These are phyloP conservation scores for Arachis stenosperma DNA, from an alignment of 306 rosid species.

Conservation along the genomic window DNA sequence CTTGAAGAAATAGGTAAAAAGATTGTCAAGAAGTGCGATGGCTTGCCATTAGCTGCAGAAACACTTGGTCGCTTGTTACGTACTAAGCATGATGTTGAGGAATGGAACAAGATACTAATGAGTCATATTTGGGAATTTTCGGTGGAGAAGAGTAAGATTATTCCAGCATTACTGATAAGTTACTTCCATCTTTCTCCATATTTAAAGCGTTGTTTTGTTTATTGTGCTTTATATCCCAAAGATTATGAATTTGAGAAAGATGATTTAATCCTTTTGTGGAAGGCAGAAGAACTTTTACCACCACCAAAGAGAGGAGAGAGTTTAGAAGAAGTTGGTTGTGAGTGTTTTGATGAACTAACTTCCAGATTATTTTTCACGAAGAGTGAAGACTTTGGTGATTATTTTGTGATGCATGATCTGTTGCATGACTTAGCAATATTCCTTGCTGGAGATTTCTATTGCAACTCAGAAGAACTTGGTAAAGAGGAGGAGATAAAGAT, in stretches of 20 bases:
- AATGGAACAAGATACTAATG: slow-evolving; percentile 13
- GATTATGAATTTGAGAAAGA: slow-evolving; percentile 17
- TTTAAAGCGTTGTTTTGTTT: slow-evolving; percentile 49
- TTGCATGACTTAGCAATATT: not conserved
- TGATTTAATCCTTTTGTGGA: slow-evolving; percentile 21
- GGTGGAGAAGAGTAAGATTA: not conserved
- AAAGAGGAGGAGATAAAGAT: too few relatives aligned
- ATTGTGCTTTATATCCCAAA: slow-evolving; percentile 48
- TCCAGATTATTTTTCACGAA: slow-evolving; percentile 14
- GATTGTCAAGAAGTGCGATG: slow-evolving; percentile 31
- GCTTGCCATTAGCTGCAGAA: slow-evolving; percentile 47
- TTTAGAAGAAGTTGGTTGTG: slow-evolving; percentile 10
- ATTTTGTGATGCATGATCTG: slow-evolving; percentile 30
- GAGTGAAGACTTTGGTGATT: too few relatives aligned
- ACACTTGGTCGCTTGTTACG: slow-evolving; percentile 35
- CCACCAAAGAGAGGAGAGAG: not conserved
- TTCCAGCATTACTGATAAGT: slow-evolving; percentile 38
- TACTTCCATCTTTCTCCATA: slow-evolving; percentile 39
- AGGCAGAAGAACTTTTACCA: slow-evolving; percentile 35
- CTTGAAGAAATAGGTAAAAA: not conserved
- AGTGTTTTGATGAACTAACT: slow-evolving; percentile 1
- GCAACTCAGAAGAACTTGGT: too few relatives aligned
- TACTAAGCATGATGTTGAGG: not conserved
- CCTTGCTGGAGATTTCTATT: slow-evolving; percentile 6
- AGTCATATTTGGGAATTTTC: slow-evolving; percentile 21